Percentiles rank a stretch among this genome's conserved stretches.
Evolutionary conservation across 169 alveolate genomes (phyloP).

Genomic region (Plasmodium cynomolgi): DNA sequence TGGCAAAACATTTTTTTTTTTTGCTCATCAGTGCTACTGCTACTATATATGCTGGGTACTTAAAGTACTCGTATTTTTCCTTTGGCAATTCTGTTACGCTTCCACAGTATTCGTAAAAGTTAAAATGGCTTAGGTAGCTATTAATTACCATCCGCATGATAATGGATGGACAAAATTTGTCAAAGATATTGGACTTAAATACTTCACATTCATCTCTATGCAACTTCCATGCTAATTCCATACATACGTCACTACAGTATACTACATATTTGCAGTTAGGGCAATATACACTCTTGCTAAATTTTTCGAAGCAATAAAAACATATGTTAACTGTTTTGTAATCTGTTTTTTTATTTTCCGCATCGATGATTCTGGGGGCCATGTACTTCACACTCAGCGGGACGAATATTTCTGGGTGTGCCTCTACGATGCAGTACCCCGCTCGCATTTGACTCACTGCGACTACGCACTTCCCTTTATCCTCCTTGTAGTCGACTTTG

Average conservation of each 20-base stretch:
- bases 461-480: slow-evolving; percentile 53
- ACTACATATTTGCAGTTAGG: slow-evolving; percentile 69
- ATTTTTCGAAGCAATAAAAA: slow-evolving; percentile 62
- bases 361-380: slow-evolving; percentile 56
- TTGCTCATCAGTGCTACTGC: slow-evolving; percentile 66
- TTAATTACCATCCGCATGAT: slow-evolving; percentile 63
- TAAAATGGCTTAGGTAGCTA: slow-evolving; percentile 47
- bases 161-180: slow-evolving; percentile 56
- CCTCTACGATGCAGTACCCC: slow-evolving; percentile 56
- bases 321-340: slow-evolving; percentile 44
- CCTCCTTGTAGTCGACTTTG: slow-evolving; percentile 51
- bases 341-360: slow-evolving; percentile 17
- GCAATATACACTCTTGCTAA: slow-evolving; percentile 47
- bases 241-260: slow-evolving; percentile 57
- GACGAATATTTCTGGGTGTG: slow-evolving; percentile 57
- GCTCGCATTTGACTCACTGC: slow-evolving; percentile 51
- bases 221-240: slow-evolving; percentile 55
- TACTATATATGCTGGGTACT: slow-evolving; percentile 69
- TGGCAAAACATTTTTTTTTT: slow-evolving; percentile 32
- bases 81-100: slow-evolving; percentile 26
- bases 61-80: slow-evolving; percentile 62
- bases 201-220: slow-evolving; percentile 74
- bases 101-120: slow-evolving; percentile 70
- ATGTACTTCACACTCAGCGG: slow-evolving; percentile 58
- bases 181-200: slow-evolving; percentile 45